Conservation (phyloP, 1,284 basidiomycete species). For the Ganoderma resinaceum region DNA sequence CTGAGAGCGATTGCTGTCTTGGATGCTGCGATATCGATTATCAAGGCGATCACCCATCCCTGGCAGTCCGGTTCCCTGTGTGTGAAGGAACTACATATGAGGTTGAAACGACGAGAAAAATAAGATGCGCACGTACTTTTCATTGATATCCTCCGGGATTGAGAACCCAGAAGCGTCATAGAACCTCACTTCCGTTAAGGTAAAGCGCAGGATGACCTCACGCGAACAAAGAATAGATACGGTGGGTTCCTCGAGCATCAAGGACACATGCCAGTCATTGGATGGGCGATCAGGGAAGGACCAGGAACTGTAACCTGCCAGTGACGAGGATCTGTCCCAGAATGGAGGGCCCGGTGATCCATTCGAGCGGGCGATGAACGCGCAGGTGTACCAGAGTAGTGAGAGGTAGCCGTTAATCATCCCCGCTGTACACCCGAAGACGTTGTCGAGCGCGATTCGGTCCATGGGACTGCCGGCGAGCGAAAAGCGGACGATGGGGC, state of each 20-base stretch:
- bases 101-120: background rate
- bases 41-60: conserved; percentile 41
- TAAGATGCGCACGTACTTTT: background rate
- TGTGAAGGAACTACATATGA: background rate
- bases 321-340: conserved; percentile 26
- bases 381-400: conserved; percentile 42
- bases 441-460: background rate
- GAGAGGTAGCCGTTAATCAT: conserved; percentile 43
- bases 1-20: conserved; percentile 24
- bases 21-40: conserved; percentile 29
- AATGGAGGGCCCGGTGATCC: conserved; percentile 8
- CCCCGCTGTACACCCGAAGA: conserved; percentile 36
- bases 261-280: conserved; percentile 32
- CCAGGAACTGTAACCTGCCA: conserved; percentile 36
- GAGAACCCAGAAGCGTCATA: conserved; percentile 7
- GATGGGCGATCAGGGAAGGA: conserved; percentile 7
- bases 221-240: conserved; percentile 40
- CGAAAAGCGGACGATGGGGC: conserved; percentile 36
- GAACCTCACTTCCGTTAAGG: conserved; percentile 38
- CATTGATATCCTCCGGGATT: background rate
- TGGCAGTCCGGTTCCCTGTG: conserved; percentile 24
- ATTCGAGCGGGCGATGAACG: conserved; percentile 32
- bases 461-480: conserved; percentile 2
- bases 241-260: conserved; percentile 38
- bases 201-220: conserved; percentile 42